Percentiles rank a stretch among this genome's conserved stretches.
Conservation (phyloP, 352 stramenopile genomes). For the Phytophthora pluvialis region DNA sequence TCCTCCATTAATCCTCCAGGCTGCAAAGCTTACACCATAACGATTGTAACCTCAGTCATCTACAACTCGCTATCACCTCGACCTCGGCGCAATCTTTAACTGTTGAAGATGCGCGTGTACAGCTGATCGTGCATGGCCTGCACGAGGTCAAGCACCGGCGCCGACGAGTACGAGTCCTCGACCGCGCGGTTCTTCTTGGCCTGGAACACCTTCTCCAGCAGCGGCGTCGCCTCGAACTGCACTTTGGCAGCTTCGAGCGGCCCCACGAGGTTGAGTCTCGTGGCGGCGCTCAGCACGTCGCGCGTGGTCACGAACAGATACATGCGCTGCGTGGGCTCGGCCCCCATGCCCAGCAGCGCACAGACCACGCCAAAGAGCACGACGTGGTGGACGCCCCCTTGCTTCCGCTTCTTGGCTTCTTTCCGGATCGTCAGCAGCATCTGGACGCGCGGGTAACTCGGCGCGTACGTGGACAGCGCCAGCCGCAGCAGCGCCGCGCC, state of each 20-base stretch:
- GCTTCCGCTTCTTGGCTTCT: slow-evolving; percentile 53
- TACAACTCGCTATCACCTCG: neutral
- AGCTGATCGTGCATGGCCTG: slow-evolving; percentile 87
- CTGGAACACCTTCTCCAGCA: slow-evolving; percentile 65
- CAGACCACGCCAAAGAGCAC: slow-evolving; percentile 77
- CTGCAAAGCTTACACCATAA: slow-evolving; percentile 2
- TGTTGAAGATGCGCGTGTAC: slow-evolving; percentile 92
- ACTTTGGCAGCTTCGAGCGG: slow-evolving; percentile 74
- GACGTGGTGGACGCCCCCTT: slow-evolving; percentile 65
- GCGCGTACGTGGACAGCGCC: slow-evolving; percentile 62
- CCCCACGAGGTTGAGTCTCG: slow-evolving; percentile 80
- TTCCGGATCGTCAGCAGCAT: slow-evolving; percentile 57
- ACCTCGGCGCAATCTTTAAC: slow-evolving; percentile 23
- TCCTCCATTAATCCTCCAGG: neutral
- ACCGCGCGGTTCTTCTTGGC: slow-evolving; percentile 71
- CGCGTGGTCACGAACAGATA: slow-evolving; percentile 79
- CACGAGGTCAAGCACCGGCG: slow-evolving; percentile 79
- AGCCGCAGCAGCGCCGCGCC: slow-evolving; percentile 73
- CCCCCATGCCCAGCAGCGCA: slow-evolving; percentile 53
- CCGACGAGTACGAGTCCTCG: slow-evolving; percentile 77
- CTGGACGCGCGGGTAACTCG: slow-evolving; percentile 34
- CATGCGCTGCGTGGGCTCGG: slow-evolving; percentile 67
- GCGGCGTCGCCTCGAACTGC: slow-evolving; percentile 59
- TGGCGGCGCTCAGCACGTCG: slow-evolving; percentile 81
- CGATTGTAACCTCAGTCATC: neutral